These are phyloP conservation scores for Chytridium lagenaria DNA, from an alignment of 371 early-diverging fungal genomes.

Conservation along the genomic window DNA sequence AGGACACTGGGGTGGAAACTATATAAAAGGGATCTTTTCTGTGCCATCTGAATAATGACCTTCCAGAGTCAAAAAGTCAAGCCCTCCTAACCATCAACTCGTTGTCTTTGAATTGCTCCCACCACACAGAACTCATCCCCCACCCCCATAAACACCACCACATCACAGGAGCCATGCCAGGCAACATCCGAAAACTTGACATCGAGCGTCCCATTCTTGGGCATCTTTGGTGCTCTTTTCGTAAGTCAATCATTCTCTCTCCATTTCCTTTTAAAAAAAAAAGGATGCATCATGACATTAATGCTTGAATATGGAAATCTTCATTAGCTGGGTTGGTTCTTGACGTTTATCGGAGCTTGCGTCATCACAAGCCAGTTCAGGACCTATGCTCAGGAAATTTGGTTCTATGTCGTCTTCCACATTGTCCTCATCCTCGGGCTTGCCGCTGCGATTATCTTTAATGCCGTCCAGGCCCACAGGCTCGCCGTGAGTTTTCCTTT, in stretches of 20 bases:
- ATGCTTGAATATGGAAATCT: too few species aligned
- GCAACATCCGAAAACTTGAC: not conserved
- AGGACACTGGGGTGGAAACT: too few species aligned
- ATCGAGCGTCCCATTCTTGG: not conserved
- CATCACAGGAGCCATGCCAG: slow-evolving; percentile 11
- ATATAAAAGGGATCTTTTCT: too few species aligned
- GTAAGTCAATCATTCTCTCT: not conserved
- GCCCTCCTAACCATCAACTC: too few species aligned
- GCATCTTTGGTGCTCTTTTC: not conserved
- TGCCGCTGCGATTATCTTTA: slow-evolving; percentile 55
- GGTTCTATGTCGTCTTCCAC: slow-evolving; percentile 70
- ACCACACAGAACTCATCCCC: too few species aligned
- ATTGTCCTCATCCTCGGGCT: slow-evolving; percentile 52
- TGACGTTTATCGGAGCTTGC: slow-evolving; percentile 70
- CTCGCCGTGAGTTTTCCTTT: slow-evolving; percentile 33
- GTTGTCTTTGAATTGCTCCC: too few species aligned
- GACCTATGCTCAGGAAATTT: slow-evolving; percentile 38
- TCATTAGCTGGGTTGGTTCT: slow-evolving; percentile 73
- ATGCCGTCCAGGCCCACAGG: slow-evolving; percentile 48
- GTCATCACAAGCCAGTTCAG: slow-evolving; percentile 52
- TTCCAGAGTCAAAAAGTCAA: too few species aligned
- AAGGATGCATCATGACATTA: not conserved
- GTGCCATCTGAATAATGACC: too few species aligned
- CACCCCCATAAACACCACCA: too few species aligned
- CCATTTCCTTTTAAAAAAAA: not conserved